Base-by-base conservation (phyloP, 306 rosid species). In the Ochetophila trinervis region DNA sequence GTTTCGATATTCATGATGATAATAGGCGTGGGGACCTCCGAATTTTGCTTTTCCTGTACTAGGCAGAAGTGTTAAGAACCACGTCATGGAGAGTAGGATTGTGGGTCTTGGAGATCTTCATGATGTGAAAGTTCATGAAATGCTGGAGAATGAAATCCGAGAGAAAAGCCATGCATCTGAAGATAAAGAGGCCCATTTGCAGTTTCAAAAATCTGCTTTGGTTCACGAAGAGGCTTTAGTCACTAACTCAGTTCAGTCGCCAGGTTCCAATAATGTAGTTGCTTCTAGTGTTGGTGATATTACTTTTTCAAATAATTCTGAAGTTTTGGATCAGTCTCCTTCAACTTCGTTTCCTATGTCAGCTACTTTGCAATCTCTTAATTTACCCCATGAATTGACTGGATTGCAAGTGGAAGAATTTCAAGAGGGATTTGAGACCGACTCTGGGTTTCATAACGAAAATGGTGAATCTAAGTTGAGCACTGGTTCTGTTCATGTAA, bases 1-100 rank as follows among this genome's bases (percentile, higher is more conserved):
- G 14, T 64, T 54, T 65, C 57, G 62, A 63, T 56, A 56, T 60
- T 72, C 37, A 57, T 60, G 13, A 60, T 55, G 18, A 72, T 61
- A 60, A 51, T 79, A 87, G 95, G 69, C 73, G 66, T 73, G 63
- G 4, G 74, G 76, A 53, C 78, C 47, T 11, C 70, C 88, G 15
- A 76, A 78, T 48, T 82, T 75, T 72, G 89, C 86, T 4, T 79
- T 85, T 55, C 78, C 86, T 20, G 82, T 80, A 45, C 83, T 77
- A 45, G 95, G 86, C 66, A 79, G 80, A 58, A 64, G 63, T 57
- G 79, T 71, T 40, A 78, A 82, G 69, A 87, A 76, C 72, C 85
- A 79, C 76, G 78, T 71, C 52, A 70, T 85, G 27, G 82, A 73
- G 62, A 71, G 70, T 48, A 71, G 75, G 72, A 68, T 82, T 70